Conservation (phyloP, 2,329 filamentous ascomycete species). For the Xylaria sp. region DNA sequence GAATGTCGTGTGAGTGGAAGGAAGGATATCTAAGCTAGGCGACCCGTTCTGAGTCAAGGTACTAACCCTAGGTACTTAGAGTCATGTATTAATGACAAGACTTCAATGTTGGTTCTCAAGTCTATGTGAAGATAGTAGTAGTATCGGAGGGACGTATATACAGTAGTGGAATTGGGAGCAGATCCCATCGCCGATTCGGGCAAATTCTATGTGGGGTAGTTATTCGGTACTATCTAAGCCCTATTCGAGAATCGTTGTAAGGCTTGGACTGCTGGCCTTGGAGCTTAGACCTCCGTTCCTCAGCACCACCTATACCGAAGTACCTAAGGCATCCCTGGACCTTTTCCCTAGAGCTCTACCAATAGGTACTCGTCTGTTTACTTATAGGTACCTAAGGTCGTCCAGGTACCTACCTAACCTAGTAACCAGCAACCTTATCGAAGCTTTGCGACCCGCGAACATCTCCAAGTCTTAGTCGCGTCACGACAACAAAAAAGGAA, state of each 20-base stretch:
- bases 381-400: not conserved
- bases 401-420: not conserved
- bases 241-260: too few relatives aligned
- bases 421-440: conserved; percentile 12
- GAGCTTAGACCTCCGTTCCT: not conserved
- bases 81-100: conserved; percentile 1
- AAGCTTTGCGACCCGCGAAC: conserved; percentile 38
- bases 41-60: not conserved
- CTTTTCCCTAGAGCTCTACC: not conserved
- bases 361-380: not conserved
- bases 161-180: conserved; percentile 2
- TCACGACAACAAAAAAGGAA: conserved; percentile 30
- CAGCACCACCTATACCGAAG: too few relatives aligned
- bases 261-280: not conserved
- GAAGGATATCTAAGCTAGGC: not conserved
- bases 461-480: conserved; percentile 34
- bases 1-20: not conserved
- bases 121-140: conserved; percentile 6
- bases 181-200: conserved; percentile 30
- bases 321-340: too few relatives aligned
- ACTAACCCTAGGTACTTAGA: not conserved
- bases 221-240: not conserved
- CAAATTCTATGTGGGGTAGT: conserved; percentile 27
- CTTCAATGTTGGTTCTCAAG: not conserved
- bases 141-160: conserved; percentile 25